Evolutionary conservation across 257 asterid species (phyloP).

Genomic region (Schizonepeta tenuifolia): DNA sequence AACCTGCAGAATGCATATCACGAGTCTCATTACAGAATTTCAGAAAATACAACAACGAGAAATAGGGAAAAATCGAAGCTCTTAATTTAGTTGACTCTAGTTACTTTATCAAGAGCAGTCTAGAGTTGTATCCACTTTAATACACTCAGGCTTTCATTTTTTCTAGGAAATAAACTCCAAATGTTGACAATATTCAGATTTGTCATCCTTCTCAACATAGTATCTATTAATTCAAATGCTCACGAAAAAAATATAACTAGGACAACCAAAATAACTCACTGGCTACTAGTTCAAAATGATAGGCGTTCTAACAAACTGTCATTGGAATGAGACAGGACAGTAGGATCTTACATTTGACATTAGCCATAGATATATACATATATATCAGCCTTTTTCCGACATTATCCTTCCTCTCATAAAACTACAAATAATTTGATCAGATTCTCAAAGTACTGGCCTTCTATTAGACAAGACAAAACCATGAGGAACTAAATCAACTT

Average conservation of each 20-base stretch:
- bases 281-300: background rate
- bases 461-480: background rate
- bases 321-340: background rate
- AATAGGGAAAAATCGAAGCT: background rate
- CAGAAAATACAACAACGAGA: background rate
- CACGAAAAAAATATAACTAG: background rate
- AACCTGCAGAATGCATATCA: conserved; percentile 60
- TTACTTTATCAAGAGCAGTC: background rate
- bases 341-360: background rate
- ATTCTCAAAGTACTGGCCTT: conserved; percentile 2
- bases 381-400: background rate
- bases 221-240: conserved; percentile 1
- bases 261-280: background rate
- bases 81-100: background rate
- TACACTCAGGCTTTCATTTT: background rate
- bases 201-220: background rate
- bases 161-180: no score
- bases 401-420: background rate
- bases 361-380: background rate
- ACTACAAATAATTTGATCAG: background rate
- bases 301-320: background rate
- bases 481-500: conserved; percentile 17
- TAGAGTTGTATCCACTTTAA: background rate
- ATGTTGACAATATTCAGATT: background rate
- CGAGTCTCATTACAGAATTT: conserved; percentile 1